Evolutionary conservation across 2,329 filamentous ascomycete species (phyloP).

Genomic region (Diplodia corticola): DNA sequence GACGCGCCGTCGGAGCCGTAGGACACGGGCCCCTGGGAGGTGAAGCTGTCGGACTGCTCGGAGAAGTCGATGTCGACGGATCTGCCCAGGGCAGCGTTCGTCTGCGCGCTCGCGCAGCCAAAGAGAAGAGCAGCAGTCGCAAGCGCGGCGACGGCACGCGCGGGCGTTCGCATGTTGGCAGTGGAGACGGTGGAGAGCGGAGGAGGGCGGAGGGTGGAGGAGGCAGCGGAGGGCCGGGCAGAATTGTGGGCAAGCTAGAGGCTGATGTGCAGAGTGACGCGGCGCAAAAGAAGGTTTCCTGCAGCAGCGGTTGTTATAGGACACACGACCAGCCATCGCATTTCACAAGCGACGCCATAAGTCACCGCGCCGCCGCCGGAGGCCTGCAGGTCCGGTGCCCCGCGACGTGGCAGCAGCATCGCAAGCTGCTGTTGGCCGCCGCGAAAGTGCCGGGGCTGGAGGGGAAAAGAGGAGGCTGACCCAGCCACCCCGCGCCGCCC

Average conservation of each 20-base stretch:
- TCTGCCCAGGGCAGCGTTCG: slow-evolving; percentile 73
- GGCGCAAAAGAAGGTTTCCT: slow-evolving; percentile 18
- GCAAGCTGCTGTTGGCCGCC: background rate
- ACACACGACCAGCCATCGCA: slow-evolving; percentile 16
- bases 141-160: slow-evolving; percentile 38
- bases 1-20: slow-evolving; percentile 76
- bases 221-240: background rate
- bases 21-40: slow-evolving; percentile 65
- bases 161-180: slow-evolving; percentile 33
- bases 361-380: background rate
- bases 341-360: slow-evolving; percentile 1
- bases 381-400: background rate
- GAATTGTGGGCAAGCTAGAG: background rate
- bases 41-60: slow-evolving; percentile 75
- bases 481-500: background rate
- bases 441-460: slow-evolving; percentile 7
- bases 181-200: background rate
- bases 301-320: slow-evolving; percentile 12
- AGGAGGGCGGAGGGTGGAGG: background rate
- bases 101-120: slow-evolving; percentile 49
- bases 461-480: slow-evolving; percentile 6
- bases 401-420: slow-evolving; percentile 11
- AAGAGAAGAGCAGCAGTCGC: slow-evolving; percentile 43
- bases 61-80: slow-evolving; percentile 84
- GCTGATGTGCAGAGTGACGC: background rate